These are phyloP conservation scores for Neurospora africana DNA, from an alignment of 495 filamentous ascomycete species.

Conservation along the genomic window DNA sequence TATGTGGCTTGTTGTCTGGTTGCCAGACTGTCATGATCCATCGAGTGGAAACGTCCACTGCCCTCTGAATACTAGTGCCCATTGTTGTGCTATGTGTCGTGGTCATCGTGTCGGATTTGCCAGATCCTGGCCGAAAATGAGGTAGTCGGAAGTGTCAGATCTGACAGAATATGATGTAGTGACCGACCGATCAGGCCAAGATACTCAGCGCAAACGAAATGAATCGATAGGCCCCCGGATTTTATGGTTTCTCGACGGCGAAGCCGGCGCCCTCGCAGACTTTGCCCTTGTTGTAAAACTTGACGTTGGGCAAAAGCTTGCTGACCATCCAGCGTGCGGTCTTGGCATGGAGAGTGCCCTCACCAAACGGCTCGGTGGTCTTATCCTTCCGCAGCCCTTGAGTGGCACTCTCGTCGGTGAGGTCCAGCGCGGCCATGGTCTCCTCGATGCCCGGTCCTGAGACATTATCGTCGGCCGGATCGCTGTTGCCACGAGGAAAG, in stretches of 20 bases:
- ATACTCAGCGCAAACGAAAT: background rate
- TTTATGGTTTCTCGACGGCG: conserved; percentile 4
- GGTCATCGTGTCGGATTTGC: background rate
- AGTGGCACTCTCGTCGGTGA: conserved; percentile 9
- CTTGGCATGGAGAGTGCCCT: conserved; percentile 55
- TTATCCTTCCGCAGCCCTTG: conserved; percentile 20
- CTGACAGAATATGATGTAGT: too few species aligned
- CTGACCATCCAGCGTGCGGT: conserved; percentile 68
- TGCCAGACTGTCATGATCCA: background rate
- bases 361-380: conserved; percentile 36
- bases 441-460: conserved; percentile 8
- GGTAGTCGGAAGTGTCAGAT: background rate
- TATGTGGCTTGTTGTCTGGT: background rate
- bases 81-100: background rate
- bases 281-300: conserved; percentile 42
- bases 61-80: background rate
- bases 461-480: conserved; percentile 7
- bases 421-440: conserved; percentile 4
- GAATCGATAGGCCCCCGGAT: background rate
- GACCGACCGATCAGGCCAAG: background rate
- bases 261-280: conserved; percentile 42
- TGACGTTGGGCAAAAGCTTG: conserved; percentile 39
- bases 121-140: background rate
- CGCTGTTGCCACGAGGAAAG: conserved; percentile 17
- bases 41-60: background rate